A percentile compares a stretch with the other conserved stretches of the same genome.
phyloP scores from a whole-genome alignment of 331 rosid genomes.

The Ulmus americana region DNA sequence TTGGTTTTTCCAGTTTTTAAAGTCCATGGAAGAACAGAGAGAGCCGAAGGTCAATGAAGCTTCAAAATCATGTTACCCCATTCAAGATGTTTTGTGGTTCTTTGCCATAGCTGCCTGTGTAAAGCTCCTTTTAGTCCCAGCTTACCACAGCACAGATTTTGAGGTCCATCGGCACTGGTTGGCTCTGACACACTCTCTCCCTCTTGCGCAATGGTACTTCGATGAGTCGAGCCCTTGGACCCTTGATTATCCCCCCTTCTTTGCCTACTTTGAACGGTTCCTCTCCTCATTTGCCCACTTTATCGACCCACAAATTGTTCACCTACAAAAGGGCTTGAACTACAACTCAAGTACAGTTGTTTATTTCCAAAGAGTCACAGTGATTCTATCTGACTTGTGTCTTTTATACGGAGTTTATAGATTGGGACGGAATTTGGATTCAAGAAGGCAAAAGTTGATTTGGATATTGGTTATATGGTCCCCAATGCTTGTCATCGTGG shows the following conservation, averaged over 20 bases:
- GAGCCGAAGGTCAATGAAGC: neutral
- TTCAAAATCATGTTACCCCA: constrained; percentile 15
- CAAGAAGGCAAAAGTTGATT: constrained; percentile 42
- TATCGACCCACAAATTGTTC: constrained; percentile 61
- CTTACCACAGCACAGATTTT: constrained; percentile 77
- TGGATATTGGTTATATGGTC: constrained; percentile 78
- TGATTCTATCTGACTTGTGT: constrained; percentile 55
- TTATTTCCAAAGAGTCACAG: constrained; percentile 62
- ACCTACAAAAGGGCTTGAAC: constrained; percentile 62
- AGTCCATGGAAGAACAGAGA: constrained; percentile 24
- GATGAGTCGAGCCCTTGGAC: constrained; percentile 91
- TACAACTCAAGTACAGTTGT: constrained; percentile 42
- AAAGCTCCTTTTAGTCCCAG: constrained; percentile 69
- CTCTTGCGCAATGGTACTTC: constrained; percentile 72
- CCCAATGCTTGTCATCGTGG: constrained; percentile 76
- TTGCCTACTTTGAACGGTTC: constrained; percentile 61
- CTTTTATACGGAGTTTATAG: constrained; percentile 62
- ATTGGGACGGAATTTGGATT: constrained; percentile 43
- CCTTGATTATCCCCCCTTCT: constrained; percentile 85
- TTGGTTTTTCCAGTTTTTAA: neutral
- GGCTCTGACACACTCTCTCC: constrained; percentile 78
- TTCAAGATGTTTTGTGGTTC: constrained; percentile 46
- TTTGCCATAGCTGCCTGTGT: constrained; percentile 49
- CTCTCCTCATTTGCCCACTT: constrained; percentile 53
- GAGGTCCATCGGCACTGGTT: constrained; percentile 92